Conservation (phyloP, 148 eudicot species). For the Mesembryanthemum crystallinum region DNA sequence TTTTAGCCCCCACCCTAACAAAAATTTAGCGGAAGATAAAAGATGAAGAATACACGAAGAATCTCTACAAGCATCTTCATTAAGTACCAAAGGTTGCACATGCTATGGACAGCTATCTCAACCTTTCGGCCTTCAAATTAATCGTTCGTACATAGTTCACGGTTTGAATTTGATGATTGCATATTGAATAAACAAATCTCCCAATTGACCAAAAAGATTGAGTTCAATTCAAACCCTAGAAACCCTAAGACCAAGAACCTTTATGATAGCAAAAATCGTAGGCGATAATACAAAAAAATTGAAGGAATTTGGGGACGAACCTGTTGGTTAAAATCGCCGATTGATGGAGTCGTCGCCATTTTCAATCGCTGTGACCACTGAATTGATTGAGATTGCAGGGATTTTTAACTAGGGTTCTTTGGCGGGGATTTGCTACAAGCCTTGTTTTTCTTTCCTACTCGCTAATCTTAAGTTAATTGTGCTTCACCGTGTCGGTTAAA, state of each 20-base stretch:
- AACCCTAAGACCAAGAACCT: constrained; percentile 3
- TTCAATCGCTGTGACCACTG: neutral
- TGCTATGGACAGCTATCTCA: constrained; percentile 10
- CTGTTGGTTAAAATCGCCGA: neutral
- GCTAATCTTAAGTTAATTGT: no score
- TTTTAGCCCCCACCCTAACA: neutral
- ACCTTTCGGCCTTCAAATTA: constrained; percentile 2
- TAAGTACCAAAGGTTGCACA: constrained; percentile 12
- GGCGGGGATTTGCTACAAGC: neutral
- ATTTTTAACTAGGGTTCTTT: neutral
- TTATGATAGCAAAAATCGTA: neutral
- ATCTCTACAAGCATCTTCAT: constrained; percentile 16
- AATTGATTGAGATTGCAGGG: neutral
- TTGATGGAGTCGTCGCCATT: neutral
- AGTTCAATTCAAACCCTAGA: neutral
- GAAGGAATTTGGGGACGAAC: neutral
- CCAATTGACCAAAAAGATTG: neutral
- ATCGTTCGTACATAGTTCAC: constrained; percentile 8
- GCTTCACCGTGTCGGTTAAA: no score
- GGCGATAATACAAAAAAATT: neutral
- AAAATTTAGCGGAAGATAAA: neutral
- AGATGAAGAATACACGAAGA: constrained; percentile 17
- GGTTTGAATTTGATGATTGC: constrained; percentile 1
- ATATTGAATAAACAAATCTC: constrained; percentile 3
- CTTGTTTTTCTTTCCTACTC: no score